Conservation (phyloP, 768 basidiomycete genomes). For the Scleroderma citrinum region DNA sequence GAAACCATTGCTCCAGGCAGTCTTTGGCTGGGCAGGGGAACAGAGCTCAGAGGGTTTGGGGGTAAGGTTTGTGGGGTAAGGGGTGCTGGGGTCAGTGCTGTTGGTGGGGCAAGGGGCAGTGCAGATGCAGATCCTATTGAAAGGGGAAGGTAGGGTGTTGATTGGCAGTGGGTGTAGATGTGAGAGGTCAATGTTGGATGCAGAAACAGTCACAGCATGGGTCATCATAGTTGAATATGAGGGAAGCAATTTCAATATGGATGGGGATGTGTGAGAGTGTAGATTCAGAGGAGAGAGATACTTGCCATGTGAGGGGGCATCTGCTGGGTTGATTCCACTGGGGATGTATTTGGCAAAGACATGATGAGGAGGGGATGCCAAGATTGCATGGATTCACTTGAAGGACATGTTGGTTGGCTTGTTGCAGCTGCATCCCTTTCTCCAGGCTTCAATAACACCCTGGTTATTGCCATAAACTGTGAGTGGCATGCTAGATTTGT, state of each 20-base stretch:
- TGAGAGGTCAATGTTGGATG: neutral
- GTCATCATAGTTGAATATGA: conserved; percentile 3
- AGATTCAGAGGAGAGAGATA: conserved; percentile 10
- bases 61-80: conserved; percentile 10
- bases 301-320: conserved; percentile 36
- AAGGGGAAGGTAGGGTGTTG: neutral
- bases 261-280: conserved; percentile 30
- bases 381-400: neutral
- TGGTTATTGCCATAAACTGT: neutral
- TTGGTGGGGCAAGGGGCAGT: too few species aligned
- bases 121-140: too few species aligned
- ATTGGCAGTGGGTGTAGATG: neutral
- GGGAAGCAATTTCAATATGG: conserved; percentile 9
- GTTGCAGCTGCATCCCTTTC: neutral
- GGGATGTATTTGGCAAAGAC: conserved; percentile 29
- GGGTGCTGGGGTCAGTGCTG: neutral
- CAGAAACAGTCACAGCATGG: neutral
- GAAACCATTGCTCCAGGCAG: conserved; percentile 20
- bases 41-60: conserved; percentile 17
- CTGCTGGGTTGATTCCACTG: conserved; percentile 34
- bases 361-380: neutral
- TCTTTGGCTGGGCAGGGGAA: conserved; percentile 21
- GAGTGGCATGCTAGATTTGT: neutral
- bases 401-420: neutral
- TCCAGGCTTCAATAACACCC: conserved; percentile 4